Evolutionary conservation across 306 rosid genomes (phyloP).

Genomic region (Phaseolus lunatus): DNA sequence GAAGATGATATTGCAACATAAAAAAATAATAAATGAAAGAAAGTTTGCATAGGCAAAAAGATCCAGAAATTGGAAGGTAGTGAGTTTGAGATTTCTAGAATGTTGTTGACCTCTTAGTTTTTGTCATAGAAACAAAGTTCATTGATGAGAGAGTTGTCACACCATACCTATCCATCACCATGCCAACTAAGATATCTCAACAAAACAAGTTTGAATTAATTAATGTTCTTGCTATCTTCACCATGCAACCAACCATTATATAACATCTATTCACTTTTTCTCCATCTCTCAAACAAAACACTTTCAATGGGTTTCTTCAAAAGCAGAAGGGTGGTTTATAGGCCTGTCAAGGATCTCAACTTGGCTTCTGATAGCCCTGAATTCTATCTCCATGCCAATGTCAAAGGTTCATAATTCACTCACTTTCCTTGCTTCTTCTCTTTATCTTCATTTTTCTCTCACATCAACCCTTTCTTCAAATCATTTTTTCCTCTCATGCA

Average conservation of each 20-base stretch:
- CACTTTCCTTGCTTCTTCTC: not conserved
- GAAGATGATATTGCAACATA: too few relatives aligned
- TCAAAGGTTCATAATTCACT: conserved; percentile 65
- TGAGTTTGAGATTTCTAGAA: not conserved
- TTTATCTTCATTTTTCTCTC: conserved; percentile 15
- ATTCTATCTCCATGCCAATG: conserved; percentile 75
- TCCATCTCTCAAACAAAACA: not conserved
- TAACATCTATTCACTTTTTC: not conserved
- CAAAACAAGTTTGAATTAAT: conserved; percentile 2
- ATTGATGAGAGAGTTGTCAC: conserved; percentile 7
- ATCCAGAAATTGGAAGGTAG: not conserved
- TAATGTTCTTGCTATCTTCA: conserved; percentile 42
- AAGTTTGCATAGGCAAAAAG: not conserved
- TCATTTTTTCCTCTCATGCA: not conserved
- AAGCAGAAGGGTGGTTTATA: conserved; percentile 55
- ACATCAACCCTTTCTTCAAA: conserved; percentile 19
- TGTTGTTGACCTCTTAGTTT: conserved; percentile 29
- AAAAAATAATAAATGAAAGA: too few relatives aligned
- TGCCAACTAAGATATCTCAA: conserved; percentile 16
- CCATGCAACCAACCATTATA: not conserved
- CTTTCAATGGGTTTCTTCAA: conserved; percentile 63
- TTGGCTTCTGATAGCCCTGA: conserved; percentile 67
- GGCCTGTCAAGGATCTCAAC: conserved; percentile 64
- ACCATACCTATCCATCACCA: conserved; percentile 11
- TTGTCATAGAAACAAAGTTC: conserved; percentile 23